Percentiles rank a stretch among this genome's conserved stretches.
Conservation (phyloP, 208 protist species). For the Spongospora subterranea region DNA sequence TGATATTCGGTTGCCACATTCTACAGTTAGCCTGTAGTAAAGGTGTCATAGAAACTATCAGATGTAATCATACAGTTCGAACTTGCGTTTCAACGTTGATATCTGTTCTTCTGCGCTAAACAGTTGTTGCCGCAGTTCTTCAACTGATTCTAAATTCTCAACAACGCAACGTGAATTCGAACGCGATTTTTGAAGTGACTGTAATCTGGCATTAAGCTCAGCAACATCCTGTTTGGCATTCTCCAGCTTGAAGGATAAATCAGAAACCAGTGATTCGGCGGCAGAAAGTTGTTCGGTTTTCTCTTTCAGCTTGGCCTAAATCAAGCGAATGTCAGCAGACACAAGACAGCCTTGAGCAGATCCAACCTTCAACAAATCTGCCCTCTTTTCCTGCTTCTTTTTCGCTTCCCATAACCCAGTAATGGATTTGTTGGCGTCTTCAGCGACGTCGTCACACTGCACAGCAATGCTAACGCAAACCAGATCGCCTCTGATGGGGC, state of each 20-base stretch:
- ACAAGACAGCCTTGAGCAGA: background rate
- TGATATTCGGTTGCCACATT: background rate
- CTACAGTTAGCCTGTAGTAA: constrained; percentile 2
- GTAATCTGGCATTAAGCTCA: too few species aligned
- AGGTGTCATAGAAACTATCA: background rate
- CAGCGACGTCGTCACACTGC: too few species aligned
- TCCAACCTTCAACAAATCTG: background rate
- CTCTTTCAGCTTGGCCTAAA: background rate
- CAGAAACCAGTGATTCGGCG: background rate
- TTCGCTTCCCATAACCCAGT: background rate
- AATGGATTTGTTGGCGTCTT: background rate
- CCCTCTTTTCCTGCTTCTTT: constrained; percentile 24
- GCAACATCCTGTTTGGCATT: background rate
- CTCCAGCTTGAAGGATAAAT: background rate
- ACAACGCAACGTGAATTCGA: too few species aligned
- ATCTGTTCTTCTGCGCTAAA: background rate
- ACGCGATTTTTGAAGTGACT: too few species aligned
- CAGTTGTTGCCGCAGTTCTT: constrained; percentile 8
- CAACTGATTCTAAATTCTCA: constrained; percentile 46
- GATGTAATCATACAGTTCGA: background rate
- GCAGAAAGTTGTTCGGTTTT: background rate
- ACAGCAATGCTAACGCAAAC: too few species aligned
- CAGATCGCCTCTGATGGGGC: too few species aligned
- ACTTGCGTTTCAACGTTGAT: background rate
- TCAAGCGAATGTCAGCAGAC: background rate